Conservation (phyloP, 345 rosid genomes). For the Turritis glabra region DNA sequence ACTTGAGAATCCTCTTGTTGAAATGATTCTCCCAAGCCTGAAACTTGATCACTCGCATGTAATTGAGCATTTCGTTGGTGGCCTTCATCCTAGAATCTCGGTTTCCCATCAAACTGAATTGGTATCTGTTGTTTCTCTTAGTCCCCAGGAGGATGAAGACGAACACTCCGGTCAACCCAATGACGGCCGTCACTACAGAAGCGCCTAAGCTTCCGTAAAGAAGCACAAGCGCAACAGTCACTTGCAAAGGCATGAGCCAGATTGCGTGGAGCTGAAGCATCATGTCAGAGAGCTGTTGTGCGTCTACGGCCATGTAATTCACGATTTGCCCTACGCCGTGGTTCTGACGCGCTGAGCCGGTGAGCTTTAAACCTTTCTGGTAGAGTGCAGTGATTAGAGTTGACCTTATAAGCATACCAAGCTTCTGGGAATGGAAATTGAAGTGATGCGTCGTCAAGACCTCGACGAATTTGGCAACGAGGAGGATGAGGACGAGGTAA, state of each 20-base stretch:
- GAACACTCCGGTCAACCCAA: constrained; percentile 55
- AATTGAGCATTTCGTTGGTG: constrained; percentile 86
- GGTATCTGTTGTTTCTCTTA: constrained; percentile 64
- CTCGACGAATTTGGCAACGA: constrained; percentile 74
- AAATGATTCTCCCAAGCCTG: constrained; percentile 98
- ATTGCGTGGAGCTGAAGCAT: constrained; percentile 91
- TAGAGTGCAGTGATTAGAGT: constrained; percentile 81
- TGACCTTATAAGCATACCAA: constrained; percentile 88
- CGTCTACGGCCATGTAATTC: constrained; percentile 98
- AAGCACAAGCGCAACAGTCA: constrained; percentile 64
- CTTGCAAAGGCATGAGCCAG: constrained; percentile 90
- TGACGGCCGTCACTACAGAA: constrained; percentile 53
- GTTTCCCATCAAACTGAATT: constrained; percentile 63
- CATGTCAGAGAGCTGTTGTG: constrained; percentile 97
- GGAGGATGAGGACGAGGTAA: constrained; percentile 72
- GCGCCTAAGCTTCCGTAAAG: constrained; percentile 66
- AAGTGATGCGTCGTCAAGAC: constrained; percentile 79
- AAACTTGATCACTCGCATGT: constrained; percentile 92
- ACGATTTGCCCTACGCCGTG: constrained; percentile 98
- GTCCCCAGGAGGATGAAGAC: constrained; percentile 57
- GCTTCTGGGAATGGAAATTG: constrained; percentile 86
- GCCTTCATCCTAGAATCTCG: constrained; percentile 95
- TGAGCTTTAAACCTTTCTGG: constrained; percentile 71
- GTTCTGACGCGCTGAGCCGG: constrained; percentile 84
- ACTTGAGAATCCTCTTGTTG: constrained; percentile 67